These are phyloP conservation scores for Penicillium sp. DNA, from an alignment of 2,329 filamentous ascomycete genomes.

Conservation along the genomic window DNA sequence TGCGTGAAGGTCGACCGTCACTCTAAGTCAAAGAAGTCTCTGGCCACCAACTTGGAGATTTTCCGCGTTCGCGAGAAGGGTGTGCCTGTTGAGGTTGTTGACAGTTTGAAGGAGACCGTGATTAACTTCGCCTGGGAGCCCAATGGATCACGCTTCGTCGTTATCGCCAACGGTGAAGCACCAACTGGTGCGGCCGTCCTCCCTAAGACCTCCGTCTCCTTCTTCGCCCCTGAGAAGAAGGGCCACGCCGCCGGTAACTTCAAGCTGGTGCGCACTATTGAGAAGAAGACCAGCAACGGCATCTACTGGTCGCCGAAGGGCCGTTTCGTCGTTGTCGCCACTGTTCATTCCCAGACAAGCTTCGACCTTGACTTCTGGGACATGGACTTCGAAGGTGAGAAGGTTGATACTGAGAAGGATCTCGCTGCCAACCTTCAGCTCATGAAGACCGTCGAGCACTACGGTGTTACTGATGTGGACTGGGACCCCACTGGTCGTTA, in stretches of 20 bases:
- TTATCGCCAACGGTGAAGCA: constrained; percentile 90
- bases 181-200: constrained; percentile 72
- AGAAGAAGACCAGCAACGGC: constrained; percentile 99
- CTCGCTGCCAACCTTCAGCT: constrained; percentile 89
- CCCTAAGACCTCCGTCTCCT: constrained; percentile 90
- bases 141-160: constrained; percentile 93
- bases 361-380: constrained; percentile 98
- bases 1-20: constrained; percentile 99
- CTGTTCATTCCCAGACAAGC: constrained; percentile 86
- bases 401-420: constrained; percentile 88
- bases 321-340: constrained; percentile 90
- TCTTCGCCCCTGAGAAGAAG: constrained; percentile 99
- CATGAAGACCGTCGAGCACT: constrained; percentile 92
- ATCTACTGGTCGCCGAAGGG: constrained; percentile 99
- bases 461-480: constrained; percentile 94
- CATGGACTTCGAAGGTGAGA: constrained; percentile 96
- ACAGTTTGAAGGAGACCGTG: constrained; percentile 95
- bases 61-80: constrained; percentile 98
- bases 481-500: constrained; percentile 97
- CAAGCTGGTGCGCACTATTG: constrained; percentile 88
- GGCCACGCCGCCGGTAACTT: constrained; percentile 80
- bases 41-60: constrained; percentile 95
- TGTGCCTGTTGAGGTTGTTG: constrained; percentile 95
- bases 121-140: constrained; percentile 99
- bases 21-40: constrained; percentile 98